These are phyloP conservation scores for Fusarium musae DNA, from an alignment of 2,329 filamentous ascomycete genomes.

Conservation along the genomic window DNA sequence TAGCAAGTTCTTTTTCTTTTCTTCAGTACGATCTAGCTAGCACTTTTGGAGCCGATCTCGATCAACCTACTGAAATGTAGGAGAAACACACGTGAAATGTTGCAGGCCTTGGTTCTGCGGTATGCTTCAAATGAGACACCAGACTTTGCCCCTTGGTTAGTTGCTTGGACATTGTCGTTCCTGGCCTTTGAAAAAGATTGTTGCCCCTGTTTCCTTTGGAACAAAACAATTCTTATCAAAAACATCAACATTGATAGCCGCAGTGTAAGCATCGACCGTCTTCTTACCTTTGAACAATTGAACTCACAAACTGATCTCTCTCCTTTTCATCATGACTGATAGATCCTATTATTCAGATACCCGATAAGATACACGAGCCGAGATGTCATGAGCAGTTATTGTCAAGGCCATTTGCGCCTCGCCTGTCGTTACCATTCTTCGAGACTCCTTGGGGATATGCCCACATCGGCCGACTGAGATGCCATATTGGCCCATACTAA, in stretches of 20 bases:
- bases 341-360: background rate
- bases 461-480: background rate
- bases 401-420: background rate
- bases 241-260: conserved; percentile 11
- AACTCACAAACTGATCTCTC: background rate
- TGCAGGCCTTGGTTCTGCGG: background rate
- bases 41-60: background rate
- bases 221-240: conserved; percentile 22
- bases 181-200: conserved; percentile 11
- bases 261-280: conserved; percentile 12
- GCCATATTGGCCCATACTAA: background rate
- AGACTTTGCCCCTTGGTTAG: background rate
- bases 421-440: background rate
- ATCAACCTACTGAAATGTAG: background rate
- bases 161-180: conserved; percentile 14
- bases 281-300: background rate
- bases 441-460: background rate
- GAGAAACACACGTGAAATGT: background rate
- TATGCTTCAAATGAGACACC: conserved; percentile 18
- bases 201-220: conserved; percentile 9
- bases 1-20: background rate
- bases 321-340: background rate
- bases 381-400: background rate
- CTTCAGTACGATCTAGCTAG: background rate
- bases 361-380: too few species aligned